Evolutionary conservation across 306 rosid species (phyloP), one percentile per base, ranked within the genome.

Genomic region (Trichosanthes truncata): DNA sequence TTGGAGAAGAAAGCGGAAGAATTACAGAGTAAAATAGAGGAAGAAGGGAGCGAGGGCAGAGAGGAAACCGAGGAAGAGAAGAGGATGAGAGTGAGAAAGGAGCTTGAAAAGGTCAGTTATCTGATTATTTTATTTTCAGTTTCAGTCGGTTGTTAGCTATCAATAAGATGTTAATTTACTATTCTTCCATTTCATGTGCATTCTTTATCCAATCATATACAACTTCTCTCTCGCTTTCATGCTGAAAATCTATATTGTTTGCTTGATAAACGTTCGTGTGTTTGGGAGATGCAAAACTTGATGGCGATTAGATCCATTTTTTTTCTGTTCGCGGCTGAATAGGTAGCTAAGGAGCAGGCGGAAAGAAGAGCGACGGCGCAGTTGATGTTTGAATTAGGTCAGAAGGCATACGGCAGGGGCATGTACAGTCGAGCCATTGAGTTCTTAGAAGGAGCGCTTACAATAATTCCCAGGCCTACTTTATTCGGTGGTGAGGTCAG

Each of bases 401-500:
- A 95, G 85, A 95, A 87, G 84, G 97, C 97, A 8, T 95, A 95
- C 18, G 98, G 94, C 25, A 92, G 81, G 74, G 98, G 98, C 52
- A 91, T 84, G 89, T 95, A 95, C 52, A 92, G 97, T 56, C 97
- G 97, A 21, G 91, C 98, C 79, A 89, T 92, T 78, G 97, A 95
- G 87, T 95, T 91, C 79, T 81, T 95, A 66, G 98, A 95, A 90
- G 98, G 85, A 21, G 97, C 98, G 15, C 97, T 95, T 14, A 95
- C 98, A 13, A 92, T 95, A 62, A 91, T 95, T 12, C 95, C 97
- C 2, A 82, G 97, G 77, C 40, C 95, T 59, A 92, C 98, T 15
- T 78, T 92, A 77, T 88, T 95, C 48, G 98, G 98, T 86, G 98
- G 98, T 10, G 98, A 95, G 98, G 98, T 95, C 81, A 86, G 97